Evolutionary conservation across 345 rosid genomes (phyloP).

Genomic region (Diplotaxis tenuifolia): DNA sequence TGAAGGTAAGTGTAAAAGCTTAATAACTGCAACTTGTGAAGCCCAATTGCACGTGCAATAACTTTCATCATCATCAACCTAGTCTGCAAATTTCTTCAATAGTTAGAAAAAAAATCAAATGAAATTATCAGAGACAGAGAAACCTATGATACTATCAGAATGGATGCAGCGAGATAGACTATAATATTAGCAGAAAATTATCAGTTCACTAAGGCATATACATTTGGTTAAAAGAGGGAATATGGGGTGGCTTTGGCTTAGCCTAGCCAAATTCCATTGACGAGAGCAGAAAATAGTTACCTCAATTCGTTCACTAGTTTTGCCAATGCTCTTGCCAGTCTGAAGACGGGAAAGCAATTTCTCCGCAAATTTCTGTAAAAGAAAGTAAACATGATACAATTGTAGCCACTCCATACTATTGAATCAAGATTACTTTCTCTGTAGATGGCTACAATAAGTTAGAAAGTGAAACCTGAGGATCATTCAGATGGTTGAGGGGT

Average conservation of each 20-base stretch:
- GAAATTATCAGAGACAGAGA: too few species aligned
- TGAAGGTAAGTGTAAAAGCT: constrained; percentile 78
- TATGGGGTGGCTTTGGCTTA: too few species aligned
- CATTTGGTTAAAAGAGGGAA: too few species aligned
- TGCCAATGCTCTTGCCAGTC: constrained; percentile 49
- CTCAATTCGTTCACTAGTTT: constrained; percentile 67
- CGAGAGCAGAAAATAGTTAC: constrained; percentile 37
- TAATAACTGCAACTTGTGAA: constrained; percentile 73
- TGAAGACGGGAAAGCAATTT: constrained; percentile 82
- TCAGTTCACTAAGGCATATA: too few species aligned
- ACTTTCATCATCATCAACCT: constrained; percentile 93
- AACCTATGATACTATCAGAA: too few species aligned
- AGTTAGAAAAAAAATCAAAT: background rate
- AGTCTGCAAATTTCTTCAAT: constrained; percentile 50
- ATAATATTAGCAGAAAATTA: background rate
- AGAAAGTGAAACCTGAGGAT: constrained; percentile 64
- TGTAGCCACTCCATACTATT: background rate
- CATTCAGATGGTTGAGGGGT: constrained; percentile 80
- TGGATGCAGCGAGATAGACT: too few species aligned
- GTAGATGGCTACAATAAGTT: background rate
- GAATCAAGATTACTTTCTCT: background rate
- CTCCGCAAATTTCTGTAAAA: constrained; percentile 78
- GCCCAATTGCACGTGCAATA: constrained; percentile 86
- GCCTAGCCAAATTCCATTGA: background rate
- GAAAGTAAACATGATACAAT: constrained; percentile 2